phyloP scores from a whole-genome alignment of 345 rosid species.

The Iberis pinnata region DNA sequence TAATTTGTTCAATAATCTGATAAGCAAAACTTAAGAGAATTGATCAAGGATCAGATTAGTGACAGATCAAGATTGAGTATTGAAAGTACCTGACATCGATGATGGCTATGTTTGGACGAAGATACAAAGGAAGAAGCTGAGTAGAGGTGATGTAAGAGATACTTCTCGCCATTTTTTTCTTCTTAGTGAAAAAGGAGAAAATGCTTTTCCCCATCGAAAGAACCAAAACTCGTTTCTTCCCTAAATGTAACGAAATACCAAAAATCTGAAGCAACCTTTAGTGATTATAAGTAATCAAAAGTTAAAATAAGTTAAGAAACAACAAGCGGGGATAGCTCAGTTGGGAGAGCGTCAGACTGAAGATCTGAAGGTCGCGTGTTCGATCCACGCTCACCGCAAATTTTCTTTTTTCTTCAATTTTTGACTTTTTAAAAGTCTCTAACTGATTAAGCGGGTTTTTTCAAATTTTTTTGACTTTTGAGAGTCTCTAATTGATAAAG shows the following conservation, averaged over 20 bases:
- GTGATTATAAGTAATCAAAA: not conserved
- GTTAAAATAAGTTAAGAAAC: not conserved
- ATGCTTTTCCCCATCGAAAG: conserved; percentile 13
- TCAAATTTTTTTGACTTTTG: not conserved
- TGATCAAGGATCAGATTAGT: conserved; percentile 4
- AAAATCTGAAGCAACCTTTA: too few species aligned
- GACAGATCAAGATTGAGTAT: not conserved
- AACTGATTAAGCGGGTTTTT: not conserved
- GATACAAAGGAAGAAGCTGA: conserved; percentile 62
- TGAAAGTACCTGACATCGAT: conserved; percentile 68
- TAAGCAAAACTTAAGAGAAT: not conserved
- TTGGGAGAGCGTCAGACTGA: conserved; percentile 99
- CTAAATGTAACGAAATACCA: too few species aligned
- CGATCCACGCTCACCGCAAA: conserved; percentile 98
- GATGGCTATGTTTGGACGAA: conserved; percentile 66
- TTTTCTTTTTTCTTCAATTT: not conserved
- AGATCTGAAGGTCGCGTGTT: conserved; percentile 99
- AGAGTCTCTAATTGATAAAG: not conserved
- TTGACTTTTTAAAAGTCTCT: not conserved
- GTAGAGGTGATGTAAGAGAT: conserved; percentile 71
- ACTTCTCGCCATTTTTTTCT: conserved; percentile 52
- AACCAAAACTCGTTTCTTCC: not conserved
- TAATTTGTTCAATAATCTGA: not conserved
- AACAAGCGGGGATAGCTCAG: conserved; percentile 62
- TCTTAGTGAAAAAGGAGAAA: conserved; percentile 8